Conservation (phyloP, 1,139 yeast species). For the Entelexis paramagnoliae region DNA sequence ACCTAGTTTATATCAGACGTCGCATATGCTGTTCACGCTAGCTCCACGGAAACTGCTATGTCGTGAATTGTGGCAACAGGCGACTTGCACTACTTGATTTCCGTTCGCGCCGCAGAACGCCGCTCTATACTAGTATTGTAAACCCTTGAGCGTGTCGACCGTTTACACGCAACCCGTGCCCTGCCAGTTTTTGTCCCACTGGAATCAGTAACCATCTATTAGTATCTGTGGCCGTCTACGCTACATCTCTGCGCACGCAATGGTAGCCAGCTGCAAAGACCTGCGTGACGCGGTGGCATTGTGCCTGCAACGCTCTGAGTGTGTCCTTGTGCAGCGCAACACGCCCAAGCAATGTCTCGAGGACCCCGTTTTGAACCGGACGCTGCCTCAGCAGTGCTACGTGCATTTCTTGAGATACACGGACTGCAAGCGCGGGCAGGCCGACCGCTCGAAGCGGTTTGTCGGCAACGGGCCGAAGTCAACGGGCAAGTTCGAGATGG, state of each 20-base stretch:
- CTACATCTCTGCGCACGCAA: background rate
- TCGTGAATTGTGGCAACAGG: no score
- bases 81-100: no score
- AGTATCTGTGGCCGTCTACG: background rate
- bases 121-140: no score
- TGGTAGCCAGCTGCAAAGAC: constrained; percentile 64
- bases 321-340: constrained; percentile 81
- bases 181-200: background rate
- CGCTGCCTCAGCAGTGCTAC: constrained; percentile 78
- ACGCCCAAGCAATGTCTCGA: constrained; percentile 83
- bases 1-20: no score
- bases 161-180: background rate
- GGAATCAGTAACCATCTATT: background rate
- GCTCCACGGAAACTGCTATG: no score
- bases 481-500: constrained; percentile 84
- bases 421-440: constrained; percentile 53
- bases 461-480: constrained; percentile 90
- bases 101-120: no score
- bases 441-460: constrained; percentile 53
- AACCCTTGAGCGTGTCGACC: background rate
- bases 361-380: constrained; percentile 62
- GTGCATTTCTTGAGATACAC: constrained; percentile 76
- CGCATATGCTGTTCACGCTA: no score
- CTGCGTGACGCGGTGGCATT: constrained; percentile 88
- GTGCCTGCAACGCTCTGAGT: constrained; percentile 90